Evolutionary conservation across 1,284 basidiomycete species (phyloP), one percentile per base, ranked within the genome.

Genomic region (Moesziomyces globuligerus): DNA sequence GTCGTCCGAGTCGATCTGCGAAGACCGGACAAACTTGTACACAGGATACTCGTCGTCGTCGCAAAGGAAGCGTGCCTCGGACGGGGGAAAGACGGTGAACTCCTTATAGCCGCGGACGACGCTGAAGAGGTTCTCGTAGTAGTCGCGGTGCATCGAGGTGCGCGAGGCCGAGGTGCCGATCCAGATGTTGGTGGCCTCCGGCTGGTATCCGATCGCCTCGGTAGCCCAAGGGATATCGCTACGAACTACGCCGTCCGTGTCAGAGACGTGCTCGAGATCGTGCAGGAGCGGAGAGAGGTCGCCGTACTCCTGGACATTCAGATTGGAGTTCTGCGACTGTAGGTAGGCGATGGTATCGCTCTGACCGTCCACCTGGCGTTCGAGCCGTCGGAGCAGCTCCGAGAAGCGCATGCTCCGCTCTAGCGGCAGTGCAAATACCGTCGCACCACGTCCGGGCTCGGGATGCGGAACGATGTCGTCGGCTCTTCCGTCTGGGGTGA

Each of bases 91-190:
- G 3, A 79, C 50, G n/a, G 74, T 78, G 45, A 79, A 79, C n/a
- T 60, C 65, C 55, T 80, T 78, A 26, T 40, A 59, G 18, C 76
- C 76, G 25, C 72, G 65, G 1, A 80, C 47, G 18, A 75, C 75
- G 1, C 61, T 62, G 56, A 80, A 80, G 23, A 80, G 70, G 39
- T 80, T 80, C 59, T 80, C 78, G 59, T 78, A 80, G 46, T 75
- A 71, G 46, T 80, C 78, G 11, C 69, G 59, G 42, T 70, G 56
- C 61, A 66, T 65, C 41, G 66, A 72, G 34, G 65, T 75, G 18
- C 48, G 46, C 21, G 68, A 72, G 9, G 62, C 42, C 2, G 57
- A 59, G 3, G 68, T 72, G 20, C 78, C 78, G 45, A 78, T 68
- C 78, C 78, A 80, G 47, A 79, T 47, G 48, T 80, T 80, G 42